These are phyloP conservation scores for Drechslerella stenobrocha DNA, from an alignment of 2,329 filamentous ascomycete species.

Conservation along the genomic window DNA sequence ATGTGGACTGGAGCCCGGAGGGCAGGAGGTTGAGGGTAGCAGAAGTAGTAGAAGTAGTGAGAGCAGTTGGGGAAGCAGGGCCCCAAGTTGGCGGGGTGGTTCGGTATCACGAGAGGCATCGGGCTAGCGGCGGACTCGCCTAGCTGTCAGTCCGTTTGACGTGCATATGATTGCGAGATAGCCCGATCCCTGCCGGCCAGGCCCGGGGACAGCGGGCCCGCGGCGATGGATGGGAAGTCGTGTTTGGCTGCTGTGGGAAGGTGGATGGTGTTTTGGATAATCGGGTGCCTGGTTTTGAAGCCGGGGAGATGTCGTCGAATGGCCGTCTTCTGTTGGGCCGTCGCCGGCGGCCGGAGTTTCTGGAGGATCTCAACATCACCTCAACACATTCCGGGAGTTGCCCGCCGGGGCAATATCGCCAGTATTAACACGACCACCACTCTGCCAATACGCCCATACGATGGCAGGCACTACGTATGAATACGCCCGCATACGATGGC, in stretches of 20 bases:
- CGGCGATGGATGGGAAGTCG: background rate
- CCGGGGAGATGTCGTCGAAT: background rate
- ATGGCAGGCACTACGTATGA: too few relatives aligned
- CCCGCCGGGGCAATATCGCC: background rate
- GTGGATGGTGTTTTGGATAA: background rate
- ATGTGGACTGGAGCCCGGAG: too few relatives aligned
- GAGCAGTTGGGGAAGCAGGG: too few relatives aligned
- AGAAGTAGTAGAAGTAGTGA: too few relatives aligned
- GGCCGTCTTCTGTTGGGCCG: background rate
- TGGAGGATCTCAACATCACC: slow-evolving; percentile 3
- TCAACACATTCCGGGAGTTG: slow-evolving; percentile 8
- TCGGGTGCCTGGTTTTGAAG: background rate
- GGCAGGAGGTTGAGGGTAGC: too few relatives aligned
- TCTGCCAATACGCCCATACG: too few relatives aligned
- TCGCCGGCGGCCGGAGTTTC: too few relatives aligned
- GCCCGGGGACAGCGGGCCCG: background rate
- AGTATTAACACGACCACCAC: background rate
- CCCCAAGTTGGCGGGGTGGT: slow-evolving; percentile 12
- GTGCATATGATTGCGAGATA: slow-evolving; percentile 34
- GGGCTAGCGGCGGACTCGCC: background rate
- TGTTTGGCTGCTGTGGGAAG: background rate
- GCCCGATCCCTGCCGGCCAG: slow-evolving; percentile 13
- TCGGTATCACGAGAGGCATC: slow-evolving; percentile 43
- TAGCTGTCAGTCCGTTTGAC: slow-evolving; percentile 20
- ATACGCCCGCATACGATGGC: too few relatives aligned